Conservation (phyloP, 257 asterid species). For the Solanum bulbocastanum region DNA sequence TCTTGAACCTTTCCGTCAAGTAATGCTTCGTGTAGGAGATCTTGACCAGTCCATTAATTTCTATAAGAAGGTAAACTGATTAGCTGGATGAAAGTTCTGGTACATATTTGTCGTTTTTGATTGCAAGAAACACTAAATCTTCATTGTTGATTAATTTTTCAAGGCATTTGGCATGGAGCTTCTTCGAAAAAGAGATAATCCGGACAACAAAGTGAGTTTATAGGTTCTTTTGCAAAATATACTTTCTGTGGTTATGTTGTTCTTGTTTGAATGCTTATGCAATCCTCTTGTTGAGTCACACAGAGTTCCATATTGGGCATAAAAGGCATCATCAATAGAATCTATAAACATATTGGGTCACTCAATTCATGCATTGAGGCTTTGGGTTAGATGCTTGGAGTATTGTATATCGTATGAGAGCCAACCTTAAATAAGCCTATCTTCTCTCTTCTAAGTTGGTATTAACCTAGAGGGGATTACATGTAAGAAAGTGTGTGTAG, state of each 20-base stretch:
- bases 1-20: slow-evolving; percentile 29
- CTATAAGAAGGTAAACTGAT: slow-evolving; percentile 25
- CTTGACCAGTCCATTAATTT: slow-evolving; percentile 40
- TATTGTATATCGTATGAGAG: background rate
- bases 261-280: background rate
- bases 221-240: background rate
- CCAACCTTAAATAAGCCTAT: background rate
- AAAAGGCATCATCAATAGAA: background rate
- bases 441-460: background rate
- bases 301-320: background rate
- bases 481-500: background rate
- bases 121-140: background rate
- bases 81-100: background rate
- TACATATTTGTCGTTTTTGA: background rate
- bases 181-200: slow-evolving; percentile 24
- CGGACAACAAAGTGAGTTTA: slow-evolving; percentile 32
- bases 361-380: background rate
- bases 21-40: slow-evolving; percentile 51
- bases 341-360: background rate
- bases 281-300: background rate
- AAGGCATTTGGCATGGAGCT: slow-evolving; percentile 52
- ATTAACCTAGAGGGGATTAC: background rate
- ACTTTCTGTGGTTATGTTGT: background rate
- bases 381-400: background rate
- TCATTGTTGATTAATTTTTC: background rate